Conservation (phyloP, 2,329 filamentous ascomycete genomes). For the Fusarium brevicatenulatum region DNA sequence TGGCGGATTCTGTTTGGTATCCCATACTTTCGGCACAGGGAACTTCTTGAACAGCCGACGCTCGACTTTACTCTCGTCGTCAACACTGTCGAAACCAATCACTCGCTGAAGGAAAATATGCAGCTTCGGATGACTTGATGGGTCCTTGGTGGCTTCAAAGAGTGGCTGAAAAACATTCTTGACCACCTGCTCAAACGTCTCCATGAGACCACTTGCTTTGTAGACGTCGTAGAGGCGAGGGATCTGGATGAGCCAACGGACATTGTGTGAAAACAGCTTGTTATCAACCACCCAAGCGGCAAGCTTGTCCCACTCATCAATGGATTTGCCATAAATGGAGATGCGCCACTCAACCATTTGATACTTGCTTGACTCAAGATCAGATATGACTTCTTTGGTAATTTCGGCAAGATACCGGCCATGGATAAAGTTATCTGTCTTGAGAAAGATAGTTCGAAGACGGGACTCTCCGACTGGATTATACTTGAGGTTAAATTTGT, state of each 20-base stretch:
- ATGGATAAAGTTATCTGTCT: conserved; percentile 98
- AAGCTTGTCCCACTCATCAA: conserved; percentile 97
- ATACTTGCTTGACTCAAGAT: conserved; percentile 98
- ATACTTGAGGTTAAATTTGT: conserved; percentile 99
- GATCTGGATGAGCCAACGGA: conserved; percentile 96
- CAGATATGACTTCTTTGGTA: conserved; percentile 96
- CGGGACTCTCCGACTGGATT: conserved; percentile 97
- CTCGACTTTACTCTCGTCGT: conserved; percentile 97
- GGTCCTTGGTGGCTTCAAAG: conserved; percentile 93
- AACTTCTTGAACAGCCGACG: conserved; percentile 96
- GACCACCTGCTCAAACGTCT: conserved; percentile 89
- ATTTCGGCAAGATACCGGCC: conserved; percentile 97
- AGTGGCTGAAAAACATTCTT: conserved; percentile 92
- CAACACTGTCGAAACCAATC: conserved; percentile 96
- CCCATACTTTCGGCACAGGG: conserved; percentile 88
- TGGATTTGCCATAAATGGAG: conserved; percentile 90
- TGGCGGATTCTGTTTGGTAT: conserved; percentile 92
- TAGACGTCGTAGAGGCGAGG: conserved; percentile 96
- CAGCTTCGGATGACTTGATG: conserved; percentile 86
- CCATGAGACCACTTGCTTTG: conserved; percentile 87
- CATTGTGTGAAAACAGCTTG: conserved; percentile 97
- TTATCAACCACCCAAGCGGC: conserved; percentile 98
- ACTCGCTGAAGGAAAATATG: conserved; percentile 95
- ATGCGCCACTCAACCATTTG: conserved; percentile 99
- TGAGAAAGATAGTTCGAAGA: conserved; percentile 96